Evolutionary conservation across 345 rosid species (phyloP).

Genomic region (Crucihimalaya himalaica): DNA sequence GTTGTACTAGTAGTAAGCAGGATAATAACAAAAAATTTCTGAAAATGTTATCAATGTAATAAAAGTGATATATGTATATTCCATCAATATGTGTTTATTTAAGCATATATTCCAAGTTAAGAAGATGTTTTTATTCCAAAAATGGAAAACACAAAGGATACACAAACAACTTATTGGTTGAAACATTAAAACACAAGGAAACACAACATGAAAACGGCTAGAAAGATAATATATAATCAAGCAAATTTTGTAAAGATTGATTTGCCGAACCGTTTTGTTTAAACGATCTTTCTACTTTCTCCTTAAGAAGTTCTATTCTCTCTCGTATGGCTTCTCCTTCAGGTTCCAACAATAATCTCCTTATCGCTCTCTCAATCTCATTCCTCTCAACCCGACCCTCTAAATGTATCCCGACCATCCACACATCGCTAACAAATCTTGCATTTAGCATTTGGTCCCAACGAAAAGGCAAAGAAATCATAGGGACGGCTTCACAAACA

Average conservation of each 20-base stretch:
- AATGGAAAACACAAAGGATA: not conserved
- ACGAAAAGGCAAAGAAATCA: constrained; percentile 25
- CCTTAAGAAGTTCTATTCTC: not conserved
- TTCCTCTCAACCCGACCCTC: constrained; percentile 26
- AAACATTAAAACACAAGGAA: not conserved
- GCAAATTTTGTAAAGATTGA: constrained; percentile 10
- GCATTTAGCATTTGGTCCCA: constrained; percentile 28
- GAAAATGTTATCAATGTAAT: no score
- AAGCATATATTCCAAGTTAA: not conserved
- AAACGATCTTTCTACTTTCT: constrained; percentile 15
- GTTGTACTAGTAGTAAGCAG: not conserved
- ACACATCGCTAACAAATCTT: constrained; percentile 11
- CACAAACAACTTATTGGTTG: not conserved
- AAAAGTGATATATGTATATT: not conserved
- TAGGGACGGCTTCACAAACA: constrained; percentile 27
- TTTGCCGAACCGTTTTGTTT: constrained; percentile 7
- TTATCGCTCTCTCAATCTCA: constrained; percentile 19
- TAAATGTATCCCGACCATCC: constrained; percentile 27
- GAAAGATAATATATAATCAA: constrained; percentile 12
- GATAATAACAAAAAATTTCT: not conserved
- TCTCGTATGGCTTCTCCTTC: constrained; percentile 27
- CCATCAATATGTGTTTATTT: not conserved
- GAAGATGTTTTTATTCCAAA: not conserved
- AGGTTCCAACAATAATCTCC: not conserved
- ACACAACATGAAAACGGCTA: not conserved